Evolutionary conservation across 371 early-diverging fungal genomes (phyloP).

Genomic region (Mortierella sp.): DNA sequence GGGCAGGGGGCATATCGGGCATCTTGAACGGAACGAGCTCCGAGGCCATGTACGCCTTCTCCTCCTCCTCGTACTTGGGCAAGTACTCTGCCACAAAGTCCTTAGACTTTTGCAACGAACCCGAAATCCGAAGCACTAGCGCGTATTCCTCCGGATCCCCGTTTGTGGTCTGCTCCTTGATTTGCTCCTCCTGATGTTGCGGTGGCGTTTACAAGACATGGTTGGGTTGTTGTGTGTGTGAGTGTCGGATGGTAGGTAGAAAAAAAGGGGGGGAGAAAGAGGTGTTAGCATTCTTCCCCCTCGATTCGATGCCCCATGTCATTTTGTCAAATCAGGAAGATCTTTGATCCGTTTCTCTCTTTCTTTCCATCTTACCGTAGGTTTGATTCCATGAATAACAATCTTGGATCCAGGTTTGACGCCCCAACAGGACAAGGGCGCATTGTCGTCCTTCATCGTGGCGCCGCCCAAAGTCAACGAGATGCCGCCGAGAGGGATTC

Average conservation of each 20-base stretch:
- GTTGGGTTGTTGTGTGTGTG: too few relatives aligned
- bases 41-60: conserved; percentile 19
- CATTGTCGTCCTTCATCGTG: conserved; percentile 71
- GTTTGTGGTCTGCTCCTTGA: conserved; percentile 59
- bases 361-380: conserved; percentile 58
- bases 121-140: conserved; percentile 47
- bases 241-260: too few relatives aligned
- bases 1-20: conserved; percentile 34
- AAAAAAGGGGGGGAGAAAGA: conserved; percentile 2
- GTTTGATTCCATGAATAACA: conserved; percentile 63
- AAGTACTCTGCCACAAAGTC: conserved; percentile 34
- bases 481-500: conserved; percentile 41
- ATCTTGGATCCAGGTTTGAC: conserved; percentile 61
- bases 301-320: too few relatives aligned
- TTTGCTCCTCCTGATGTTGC: conserved; percentile 56
- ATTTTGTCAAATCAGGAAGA: too few relatives aligned
- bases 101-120: conserved; percentile 33
- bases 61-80: conserved; percentile 41
- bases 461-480: conserved; percentile 44
- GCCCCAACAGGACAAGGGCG: conserved; percentile 64
- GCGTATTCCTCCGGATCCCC: conserved; percentile 58
- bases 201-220: too few relatives aligned
- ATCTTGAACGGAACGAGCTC: conserved; percentile 32
- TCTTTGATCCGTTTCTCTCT: background rate
- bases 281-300: too few relatives aligned